Percentiles rank a stretch among this genome's conserved stretches.
These are phyloP conservation scores for Nitzschia sp. DNA, from an alignment of 108 stramenopile species.

Conservation along the genomic window DNA sequence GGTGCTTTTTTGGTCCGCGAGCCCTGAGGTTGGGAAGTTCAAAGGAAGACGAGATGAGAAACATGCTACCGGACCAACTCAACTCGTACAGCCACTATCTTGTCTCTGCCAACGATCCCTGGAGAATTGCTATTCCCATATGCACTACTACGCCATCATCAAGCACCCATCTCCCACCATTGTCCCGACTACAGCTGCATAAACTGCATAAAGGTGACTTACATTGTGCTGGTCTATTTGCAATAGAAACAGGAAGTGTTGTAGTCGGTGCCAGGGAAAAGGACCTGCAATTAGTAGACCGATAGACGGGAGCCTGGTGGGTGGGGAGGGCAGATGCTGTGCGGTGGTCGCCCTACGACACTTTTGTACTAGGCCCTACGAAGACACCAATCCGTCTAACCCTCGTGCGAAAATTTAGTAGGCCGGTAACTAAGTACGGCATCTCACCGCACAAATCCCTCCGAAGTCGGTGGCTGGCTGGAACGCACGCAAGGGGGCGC, in stretches of 20 bases:
- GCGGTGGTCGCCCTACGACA: constrained; percentile 5
- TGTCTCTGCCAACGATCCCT: too few species aligned
- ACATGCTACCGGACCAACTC: background rate
- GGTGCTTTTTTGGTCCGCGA: constrained; percentile 98
- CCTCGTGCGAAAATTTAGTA: constrained; percentile 25
- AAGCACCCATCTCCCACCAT: too few species aligned
- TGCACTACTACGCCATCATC: too few species aligned
- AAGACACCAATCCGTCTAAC: background rate
- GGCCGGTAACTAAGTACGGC: constrained; percentile 15
- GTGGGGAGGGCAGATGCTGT: constrained; percentile 1
- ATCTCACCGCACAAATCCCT: constrained; percentile 8
- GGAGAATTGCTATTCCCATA: background rate
- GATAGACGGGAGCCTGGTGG: background rate
- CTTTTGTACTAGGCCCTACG: constrained; percentile 3
- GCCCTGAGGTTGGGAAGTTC: constrained; percentile 49
- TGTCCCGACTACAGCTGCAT: too few species aligned
- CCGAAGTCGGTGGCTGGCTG: background rate
- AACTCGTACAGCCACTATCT: background rate
- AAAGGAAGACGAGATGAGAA: background rate
- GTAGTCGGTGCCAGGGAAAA: constrained; percentile 3
- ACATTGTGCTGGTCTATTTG: constrained; percentile 22
- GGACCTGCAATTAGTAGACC: background rate
- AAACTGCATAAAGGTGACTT: background rate
- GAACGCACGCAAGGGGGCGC: background rate
- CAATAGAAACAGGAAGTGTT: constrained; percentile 3